These are phyloP conservation scores for Panicum virgatum DNA, from an alignment of 202 grass and related monocot species.

Conservation along the genomic window DNA sequence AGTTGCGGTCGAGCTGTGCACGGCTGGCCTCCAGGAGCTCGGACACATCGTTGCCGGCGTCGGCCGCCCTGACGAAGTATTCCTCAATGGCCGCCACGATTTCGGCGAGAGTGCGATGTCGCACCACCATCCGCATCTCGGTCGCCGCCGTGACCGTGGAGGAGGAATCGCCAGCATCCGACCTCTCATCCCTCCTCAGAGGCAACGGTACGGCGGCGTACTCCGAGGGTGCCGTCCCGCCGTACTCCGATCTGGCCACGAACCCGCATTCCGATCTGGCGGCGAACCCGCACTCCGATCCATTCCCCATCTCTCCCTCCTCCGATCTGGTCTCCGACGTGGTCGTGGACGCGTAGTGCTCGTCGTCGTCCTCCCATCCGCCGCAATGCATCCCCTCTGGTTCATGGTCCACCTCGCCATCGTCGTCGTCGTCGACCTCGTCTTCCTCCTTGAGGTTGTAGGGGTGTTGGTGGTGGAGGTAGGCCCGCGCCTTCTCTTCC, in stretches of 20 bases:
- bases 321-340: slow-evolving; percentile 81
- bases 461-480: slow-evolving; percentile 31
- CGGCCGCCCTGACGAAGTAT: slow-evolving; percentile 80
- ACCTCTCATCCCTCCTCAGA: slow-evolving; percentile 49
- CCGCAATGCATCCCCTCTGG: slow-evolving; percentile 57
- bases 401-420: slow-evolving; percentile 39
- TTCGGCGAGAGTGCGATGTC: slow-evolving; percentile 76
- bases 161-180: slow-evolving; percentile 55
- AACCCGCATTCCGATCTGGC: slow-evolving; percentile 70
- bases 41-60: slow-evolving; percentile 63
- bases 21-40: slow-evolving; percentile 84
- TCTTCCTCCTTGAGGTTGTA: slow-evolving; percentile 57
- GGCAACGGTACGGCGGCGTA: slow-evolving; percentile 49
- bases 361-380: slow-evolving; percentile 64
- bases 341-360: slow-evolving; percentile 69
- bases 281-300: slow-evolving; percentile 67
- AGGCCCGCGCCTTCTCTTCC: slow-evolving; percentile 42
- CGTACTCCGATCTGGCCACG: slow-evolving; percentile 74
- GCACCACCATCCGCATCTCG: slow-evolving; percentile 76
- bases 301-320: slow-evolving; percentile 47
- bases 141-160: slow-evolving; percentile 50
- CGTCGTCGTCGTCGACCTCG: slow-evolving; percentile 55
- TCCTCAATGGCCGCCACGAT: slow-evolving; percentile 86
- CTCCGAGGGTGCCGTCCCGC: slow-evolving; percentile 51
- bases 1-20: slow-evolving; percentile 79